Percentiles rank a stretch among this genome's conserved stretches.
Evolutionary conservation across 2,329 filamentous ascomycete genomes (phyloP).

Genomic region (Didymellaceae sp.): DNA sequence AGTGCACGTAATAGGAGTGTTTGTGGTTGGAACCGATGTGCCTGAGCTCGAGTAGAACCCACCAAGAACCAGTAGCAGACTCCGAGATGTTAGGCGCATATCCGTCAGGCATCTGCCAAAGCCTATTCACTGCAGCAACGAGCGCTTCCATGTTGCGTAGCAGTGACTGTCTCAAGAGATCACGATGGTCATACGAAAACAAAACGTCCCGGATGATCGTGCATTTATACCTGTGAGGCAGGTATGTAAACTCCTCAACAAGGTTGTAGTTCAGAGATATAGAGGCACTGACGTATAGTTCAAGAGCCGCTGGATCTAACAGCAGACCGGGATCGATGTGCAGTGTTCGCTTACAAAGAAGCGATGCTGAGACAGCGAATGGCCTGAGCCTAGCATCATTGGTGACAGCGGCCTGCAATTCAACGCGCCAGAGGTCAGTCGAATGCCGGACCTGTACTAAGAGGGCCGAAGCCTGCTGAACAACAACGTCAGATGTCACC

Average conservation of each 20-base stretch:
- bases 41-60: constrained; percentile 42
- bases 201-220: constrained; percentile 58
- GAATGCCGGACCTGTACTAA: constrained; percentile 54
- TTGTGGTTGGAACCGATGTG: constrained; percentile 17
- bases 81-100: constrained; percentile 15
- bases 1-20: constrained; percentile 47
- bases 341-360: constrained; percentile 63
- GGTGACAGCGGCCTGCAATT: constrained; percentile 52
- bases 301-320: constrained; percentile 15
- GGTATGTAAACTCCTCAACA: constrained; percentile 42
- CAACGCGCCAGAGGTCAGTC: constrained; percentile 59
- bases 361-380: constrained; percentile 61
- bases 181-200: constrained; percentile 49
- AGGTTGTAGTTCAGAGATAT: constrained; percentile 58
- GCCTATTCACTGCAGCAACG: constrained; percentile 43
- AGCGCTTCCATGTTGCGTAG: constrained; percentile 36
- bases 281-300: constrained; percentile 49
- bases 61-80: constrained; percentile 31
- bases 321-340: constrained; percentile 19
- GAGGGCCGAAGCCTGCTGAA: constrained; percentile 29
- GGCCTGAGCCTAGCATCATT: constrained; percentile 48
- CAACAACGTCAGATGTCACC: constrained; percentile 21
- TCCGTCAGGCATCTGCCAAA: constrained; percentile 53
- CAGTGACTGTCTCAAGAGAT: constrained; percentile 48
- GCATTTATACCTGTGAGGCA: constrained; percentile 46